Conservation (phyloP, 306 rosid species). For the Ceratonia siliqua region DNA sequence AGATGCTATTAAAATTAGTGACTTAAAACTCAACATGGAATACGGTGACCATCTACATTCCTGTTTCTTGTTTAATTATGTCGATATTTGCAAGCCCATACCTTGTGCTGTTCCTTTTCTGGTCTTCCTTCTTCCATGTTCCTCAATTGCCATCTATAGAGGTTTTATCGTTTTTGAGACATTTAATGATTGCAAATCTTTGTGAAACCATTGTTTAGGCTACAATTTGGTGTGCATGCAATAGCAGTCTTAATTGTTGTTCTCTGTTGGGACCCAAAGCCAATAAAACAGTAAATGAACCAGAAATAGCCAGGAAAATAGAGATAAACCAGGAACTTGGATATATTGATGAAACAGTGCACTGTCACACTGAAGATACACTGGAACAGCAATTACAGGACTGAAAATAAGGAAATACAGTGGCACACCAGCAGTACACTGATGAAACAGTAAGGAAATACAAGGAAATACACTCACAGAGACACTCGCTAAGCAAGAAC, state of each 20-base stretch:
- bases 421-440: no score
- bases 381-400: no score
- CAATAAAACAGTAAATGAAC: no score
- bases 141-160: not conserved
- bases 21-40: not conserved
- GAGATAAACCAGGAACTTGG: no score
- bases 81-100: not conserved
- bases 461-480: no score
- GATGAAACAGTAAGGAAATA: no score
- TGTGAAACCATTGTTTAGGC: not conserved
- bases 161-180: not conserved
- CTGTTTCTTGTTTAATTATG: not conserved
- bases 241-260: slow-evolving; percentile 2
- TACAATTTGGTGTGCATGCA: slow-evolving; percentile 3
- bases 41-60: not conserved
- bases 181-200: not conserved
- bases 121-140: slow-evolving; percentile 3
- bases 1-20: not conserved
- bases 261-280: no score
- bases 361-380: no score
- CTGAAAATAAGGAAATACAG: no score
- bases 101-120: slow-evolving; percentile 15
- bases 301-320: no score
- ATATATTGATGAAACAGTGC: no score
- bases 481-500: no score